phyloP scores from a whole-genome alignment of 2,329 filamentous ascomycete genomes.

The Neopestalotiopsis sp. region DNA sequence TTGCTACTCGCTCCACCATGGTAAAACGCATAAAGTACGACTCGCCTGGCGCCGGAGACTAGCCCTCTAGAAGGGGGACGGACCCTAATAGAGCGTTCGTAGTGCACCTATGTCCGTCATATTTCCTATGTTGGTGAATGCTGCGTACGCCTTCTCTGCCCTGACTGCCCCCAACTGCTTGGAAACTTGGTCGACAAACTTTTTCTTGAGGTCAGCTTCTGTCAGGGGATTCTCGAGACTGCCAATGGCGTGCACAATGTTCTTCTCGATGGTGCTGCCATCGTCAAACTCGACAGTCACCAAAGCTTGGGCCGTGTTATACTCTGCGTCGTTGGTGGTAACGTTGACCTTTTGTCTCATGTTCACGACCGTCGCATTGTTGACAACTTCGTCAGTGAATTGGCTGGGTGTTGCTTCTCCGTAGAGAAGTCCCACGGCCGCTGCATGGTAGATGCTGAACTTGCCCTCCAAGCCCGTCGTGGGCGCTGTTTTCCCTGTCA shows the following conservation, averaged over 20 bases:
- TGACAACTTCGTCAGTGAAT: conserved; percentile 53
- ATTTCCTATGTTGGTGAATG: conserved; percentile 37
- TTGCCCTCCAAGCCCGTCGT: conserved; percentile 56
- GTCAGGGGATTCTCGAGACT: conserved; percentile 54
- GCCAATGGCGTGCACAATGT: conserved; percentile 55
- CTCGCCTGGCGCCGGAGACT: neutral
- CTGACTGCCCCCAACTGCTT: conserved; percentile 44
- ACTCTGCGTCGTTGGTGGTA: conserved; percentile 39
- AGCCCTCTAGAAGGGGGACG: neutral
- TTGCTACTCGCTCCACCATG: neutral
- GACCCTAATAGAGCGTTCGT: conserved; percentile 23
- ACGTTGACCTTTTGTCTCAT: conserved; percentile 52
- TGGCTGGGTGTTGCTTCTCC: conserved; percentile 56
- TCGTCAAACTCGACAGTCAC: conserved; percentile 39
- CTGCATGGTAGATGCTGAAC: conserved; percentile 60
- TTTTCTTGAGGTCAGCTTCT: conserved; percentile 48
- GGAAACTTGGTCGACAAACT: conserved; percentile 53
- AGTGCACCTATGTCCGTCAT: conserved; percentile 33
- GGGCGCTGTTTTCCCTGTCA: conserved; percentile 55
- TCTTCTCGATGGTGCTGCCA: conserved; percentile 44
- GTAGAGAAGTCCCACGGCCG: conserved; percentile 53
- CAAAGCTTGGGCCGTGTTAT: conserved; percentile 46
- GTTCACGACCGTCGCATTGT: conserved; percentile 42
- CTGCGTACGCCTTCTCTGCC: conserved; percentile 38
- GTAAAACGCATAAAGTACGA: neutral